A percentile compares a stretch with the other conserved stretches of the same genome.
Conservation (phyloP, 2,329 filamentous ascomycete genomes). For the Didymella sp. region DNA sequence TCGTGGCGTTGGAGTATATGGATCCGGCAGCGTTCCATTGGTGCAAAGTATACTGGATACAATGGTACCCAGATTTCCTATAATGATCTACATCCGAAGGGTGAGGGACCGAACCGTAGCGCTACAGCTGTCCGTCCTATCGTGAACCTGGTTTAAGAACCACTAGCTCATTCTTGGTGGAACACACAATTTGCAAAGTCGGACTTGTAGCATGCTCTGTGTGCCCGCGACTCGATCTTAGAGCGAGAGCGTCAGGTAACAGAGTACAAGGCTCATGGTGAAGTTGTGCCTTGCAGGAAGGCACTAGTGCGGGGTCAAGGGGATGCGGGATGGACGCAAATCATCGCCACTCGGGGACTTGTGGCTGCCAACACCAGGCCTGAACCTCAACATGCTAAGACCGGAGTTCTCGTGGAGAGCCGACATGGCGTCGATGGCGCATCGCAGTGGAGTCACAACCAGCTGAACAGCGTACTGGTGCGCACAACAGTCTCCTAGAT, state of each 20-base stretch:
- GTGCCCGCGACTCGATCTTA: background rate
- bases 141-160: background rate
- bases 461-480: background rate
- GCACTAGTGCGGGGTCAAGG: slow-evolving; percentile 3
- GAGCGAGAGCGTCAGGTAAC: background rate
- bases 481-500: background rate
- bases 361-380: slow-evolving; percentile 4
- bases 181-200: background rate
- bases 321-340: background rate
- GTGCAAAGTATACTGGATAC: background rate
- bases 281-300: slow-evolving; percentile 7
- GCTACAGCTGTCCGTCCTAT: slow-evolving; percentile 5
- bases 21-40: background rate
- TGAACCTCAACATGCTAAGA: slow-evolving; percentile 6
- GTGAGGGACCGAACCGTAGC: slow-evolving; percentile 8
- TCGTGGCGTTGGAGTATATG: slow-evolving; percentile 1
- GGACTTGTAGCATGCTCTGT: background rate
- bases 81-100: slow-evolving; percentile 12
- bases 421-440: slow-evolving; percentile 7
- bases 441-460: background rate
- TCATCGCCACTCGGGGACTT: slow-evolving; percentile 7
- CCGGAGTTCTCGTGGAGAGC: slow-evolving; percentile 17
- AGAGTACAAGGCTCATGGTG: background rate
- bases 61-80: background rate
- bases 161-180: background rate